These are phyloP conservation scores for Pseudonitzschia delicatissima DNA, from an alignment of 108 stramenopile genomes.

Conservation along the genomic window DNA sequence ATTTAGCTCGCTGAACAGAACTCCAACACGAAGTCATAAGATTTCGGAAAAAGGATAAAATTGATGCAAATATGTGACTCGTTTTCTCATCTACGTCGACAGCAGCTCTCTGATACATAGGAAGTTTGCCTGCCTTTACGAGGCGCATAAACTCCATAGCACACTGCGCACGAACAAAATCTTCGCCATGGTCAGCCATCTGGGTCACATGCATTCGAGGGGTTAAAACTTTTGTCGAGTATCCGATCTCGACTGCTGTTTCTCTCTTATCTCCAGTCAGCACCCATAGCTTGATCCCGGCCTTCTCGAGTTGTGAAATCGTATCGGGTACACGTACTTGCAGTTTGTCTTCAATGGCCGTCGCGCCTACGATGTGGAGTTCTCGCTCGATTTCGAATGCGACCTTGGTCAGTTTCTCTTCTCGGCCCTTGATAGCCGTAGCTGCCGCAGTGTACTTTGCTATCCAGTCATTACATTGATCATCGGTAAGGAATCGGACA, in stretches of 20 bases:
- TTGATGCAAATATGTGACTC: background rate
- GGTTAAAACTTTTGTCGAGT: conserved; percentile 87
- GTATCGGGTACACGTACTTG: conserved; percentile 95
- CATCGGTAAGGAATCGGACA: conserved; percentile 71
- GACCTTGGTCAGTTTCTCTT: conserved; percentile 64
- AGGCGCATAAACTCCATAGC: conserved; percentile 85
- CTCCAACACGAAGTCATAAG: conserved; percentile 14
- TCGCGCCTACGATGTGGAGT: conserved; percentile 90
- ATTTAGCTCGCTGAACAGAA: background rate
- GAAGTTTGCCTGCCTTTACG: conserved; percentile 78
- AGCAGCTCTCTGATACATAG: conserved; percentile 57
- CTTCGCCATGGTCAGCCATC: conserved; percentile 65
- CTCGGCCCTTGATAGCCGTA: conserved; percentile 73
- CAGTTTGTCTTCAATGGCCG: conserved; percentile 96
- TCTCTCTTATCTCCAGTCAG: conserved; percentile 98
- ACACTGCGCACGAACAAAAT: conserved; percentile 59
- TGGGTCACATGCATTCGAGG: conserved; percentile 91
- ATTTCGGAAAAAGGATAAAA: conserved; percentile 28
- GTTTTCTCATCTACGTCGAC: conserved; percentile 38
- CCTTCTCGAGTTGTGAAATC: conserved; percentile 87
- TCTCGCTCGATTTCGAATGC: conserved; percentile 82
- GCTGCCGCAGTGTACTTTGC: conserved; percentile 65
- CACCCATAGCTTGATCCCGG: conserved; percentile 96
- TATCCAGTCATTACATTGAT: conserved; percentile 81
- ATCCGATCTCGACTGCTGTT: conserved; percentile 98